These are phyloP conservation scores for Leonotis leonurus DNA, from an alignment of 257 asterid genomes.

Conservation along the genomic window DNA sequence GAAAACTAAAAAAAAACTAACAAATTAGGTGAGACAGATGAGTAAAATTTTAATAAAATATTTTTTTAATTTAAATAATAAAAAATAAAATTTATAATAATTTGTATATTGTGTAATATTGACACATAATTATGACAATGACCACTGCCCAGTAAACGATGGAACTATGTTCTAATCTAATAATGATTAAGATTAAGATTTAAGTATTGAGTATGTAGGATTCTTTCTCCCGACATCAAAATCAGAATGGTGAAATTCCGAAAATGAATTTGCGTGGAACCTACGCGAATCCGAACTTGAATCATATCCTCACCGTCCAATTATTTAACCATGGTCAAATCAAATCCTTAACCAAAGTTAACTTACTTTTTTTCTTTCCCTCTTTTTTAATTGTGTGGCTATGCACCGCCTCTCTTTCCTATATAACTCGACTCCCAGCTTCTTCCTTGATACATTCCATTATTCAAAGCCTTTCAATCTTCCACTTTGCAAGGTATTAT, in stretches of 20 bases:
- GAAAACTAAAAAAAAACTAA: too few relatives aligned
- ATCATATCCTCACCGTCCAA: slow-evolving; percentile 2
- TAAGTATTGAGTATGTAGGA: too few relatives aligned
- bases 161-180: too few relatives aligned
- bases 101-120: too few relatives aligned
- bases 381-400: slow-evolving; percentile 15
- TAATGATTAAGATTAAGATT: too few relatives aligned
- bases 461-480: not conserved
- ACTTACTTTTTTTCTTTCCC: not conserved
- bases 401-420: slow-evolving; percentile 17
- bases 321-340: slow-evolving; percentile 2
- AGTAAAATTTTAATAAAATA: too few relatives aligned
- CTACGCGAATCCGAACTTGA: slow-evolving; percentile 23
- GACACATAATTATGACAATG: too few relatives aligned
- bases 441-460: not conserved
- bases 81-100: too few relatives aligned
- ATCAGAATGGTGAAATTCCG: not conserved
- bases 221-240: too few relatives aligned
- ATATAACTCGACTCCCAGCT: slow-evolving; percentile 16
- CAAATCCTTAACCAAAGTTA: not conserved
- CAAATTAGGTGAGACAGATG: too few relatives aligned
- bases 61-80: too few relatives aligned
- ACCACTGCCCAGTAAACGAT: too few relatives aligned
- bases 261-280: slow-evolving; percentile 27
- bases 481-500: slow-evolving; percentile 2